Evolutionary conservation across 1,284 basidiomycete species (phyloP).

Genomic region (Marasmius sp.): DNA sequence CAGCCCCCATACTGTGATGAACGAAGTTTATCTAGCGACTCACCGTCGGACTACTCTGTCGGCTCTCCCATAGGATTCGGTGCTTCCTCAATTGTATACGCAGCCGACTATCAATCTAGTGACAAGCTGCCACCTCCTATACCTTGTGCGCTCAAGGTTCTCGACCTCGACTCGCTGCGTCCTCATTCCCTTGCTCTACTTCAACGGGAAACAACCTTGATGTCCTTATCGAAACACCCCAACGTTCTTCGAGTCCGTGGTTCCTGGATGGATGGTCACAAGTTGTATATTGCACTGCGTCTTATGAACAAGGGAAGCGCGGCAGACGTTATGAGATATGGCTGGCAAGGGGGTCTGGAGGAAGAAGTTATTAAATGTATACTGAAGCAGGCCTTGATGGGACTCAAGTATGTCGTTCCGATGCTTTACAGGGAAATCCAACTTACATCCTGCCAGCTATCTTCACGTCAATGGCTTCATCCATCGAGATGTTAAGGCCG

Average conservation of each 20-base stretch:
- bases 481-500: constrained; percentile 88
- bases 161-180: constrained; percentile 80
- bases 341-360: constrained; percentile 83
- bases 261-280: constrained; percentile 83
- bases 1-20: constrained; percentile 7
- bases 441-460: constrained; percentile 47
- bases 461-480: constrained; percentile 89
- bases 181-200: constrained; percentile 67
- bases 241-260: constrained; percentile 89
- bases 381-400: constrained; percentile 79
- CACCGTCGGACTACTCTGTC: constrained; percentile 68
- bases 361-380: constrained; percentile 85
- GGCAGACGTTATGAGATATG: constrained; percentile 83
- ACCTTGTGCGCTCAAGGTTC: constrained; percentile 83
- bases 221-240: constrained; percentile 92
- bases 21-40: constrained; percentile 47
- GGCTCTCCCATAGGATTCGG: constrained; percentile 81
- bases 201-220: constrained; percentile 84
- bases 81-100: constrained; percentile 84
- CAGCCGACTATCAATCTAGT: constrained; percentile 63
- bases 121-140: constrained; percentile 34
- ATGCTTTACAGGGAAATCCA: not conserved
- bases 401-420: constrained; percentile 64
- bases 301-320: constrained; percentile 89
- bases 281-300: constrained; percentile 83